Evolutionary conservation across 108 stramenopile genomes (phyloP), one percentile per base, ranked within the genome.

Genomic region (Pseudonitzschia delicatissima): DNA sequence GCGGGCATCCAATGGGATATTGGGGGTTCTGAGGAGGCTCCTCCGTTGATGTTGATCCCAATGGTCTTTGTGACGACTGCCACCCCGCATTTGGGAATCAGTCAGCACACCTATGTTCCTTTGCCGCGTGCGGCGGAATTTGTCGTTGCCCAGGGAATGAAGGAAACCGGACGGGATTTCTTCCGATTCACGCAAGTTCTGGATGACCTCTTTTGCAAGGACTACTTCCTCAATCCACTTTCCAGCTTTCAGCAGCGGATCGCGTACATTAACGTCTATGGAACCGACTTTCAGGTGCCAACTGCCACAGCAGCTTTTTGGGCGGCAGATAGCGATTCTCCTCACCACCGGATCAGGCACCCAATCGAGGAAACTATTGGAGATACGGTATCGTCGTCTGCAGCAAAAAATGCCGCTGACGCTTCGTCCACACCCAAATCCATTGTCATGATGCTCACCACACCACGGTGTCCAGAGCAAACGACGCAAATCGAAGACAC

Each of bases 271-370:
- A 88, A 88, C 79, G 88, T 80, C 2, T 82, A 72, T 69, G 78
- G 77, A 7, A 93, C 92, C 29, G 88, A 93, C 57, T 90, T 93
- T 77, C 83, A 82, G 64, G 92, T 93, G 8, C 92, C 92, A 12
- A 77, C 79, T 5, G 29, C 87, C 4, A 90, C 92, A 17, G 92
- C 92, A 11, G 92, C 83, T 20, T 93, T 93, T 69, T 82, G 89
- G 67, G 65, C 79, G 42, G 26, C 32, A 13, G 55, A 71, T 18
- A 85, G 82, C 39, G 74, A 82, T 50, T 86, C 77, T 32, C 55
- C 66, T 13, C 90, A 92, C 70, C 51, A 71, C 28, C 29, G 53
- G 31, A 29, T 55, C 11, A 20, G 7, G 26, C 66, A 44, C 23
- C 50, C 33, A 35, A 44, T 44, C 21, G 39, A 39, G 6, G 21